Evolutionary conservation across 208 protist species (phyloP), one percentile per base, ranked within the genome.

Genomic region (Zelonia costaricensis): DNA sequence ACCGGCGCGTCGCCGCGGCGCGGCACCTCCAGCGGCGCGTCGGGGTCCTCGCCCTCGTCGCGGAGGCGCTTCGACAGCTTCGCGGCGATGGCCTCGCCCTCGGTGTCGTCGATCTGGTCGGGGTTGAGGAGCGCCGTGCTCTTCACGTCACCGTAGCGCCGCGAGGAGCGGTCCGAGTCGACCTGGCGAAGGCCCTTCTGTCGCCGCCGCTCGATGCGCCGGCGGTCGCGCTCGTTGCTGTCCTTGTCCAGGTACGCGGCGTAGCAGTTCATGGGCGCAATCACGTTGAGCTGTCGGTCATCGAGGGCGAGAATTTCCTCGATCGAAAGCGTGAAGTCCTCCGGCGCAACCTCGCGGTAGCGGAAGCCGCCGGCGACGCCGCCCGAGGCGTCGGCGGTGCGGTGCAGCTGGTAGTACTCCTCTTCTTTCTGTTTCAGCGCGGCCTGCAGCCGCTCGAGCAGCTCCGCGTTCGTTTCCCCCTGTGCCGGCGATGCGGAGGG

Each of bases 241-340:
- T 62, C 61, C 51, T 79, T 70, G 47, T 84, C 72, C 3, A 91
- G 73, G 75, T 96, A 97, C 0, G 92, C 84, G 1, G 92, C 89
- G 67, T 97, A 97, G 74, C 89, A 97, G 55, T 76, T 84, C 82
- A 97, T 86, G n/a, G 92, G 92, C 22, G 86, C 92, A 40, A 97
- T 84, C 80, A 94, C 92, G 73, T 97, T 97, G 27, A 97, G 82
- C 62, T 93, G 88, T 0, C 92, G 85, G 49, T 97, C 92, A 77
- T 97, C 92, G 10, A 78, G 69, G 4, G 82, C 68, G 23, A 97
- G 80, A 35, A 97, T 94, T 30, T 97, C 89, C 61, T 96, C 86
- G 20, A 90, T 53, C 25, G 74, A 82, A 28, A 97, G 74, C 4
- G 83, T 91, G 59, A 95, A 94, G 76, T 93, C 78, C 46, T 95